Conservation (phyloP, 768 basidiomycete genomes). For the Hydnum rufescens region DNA sequence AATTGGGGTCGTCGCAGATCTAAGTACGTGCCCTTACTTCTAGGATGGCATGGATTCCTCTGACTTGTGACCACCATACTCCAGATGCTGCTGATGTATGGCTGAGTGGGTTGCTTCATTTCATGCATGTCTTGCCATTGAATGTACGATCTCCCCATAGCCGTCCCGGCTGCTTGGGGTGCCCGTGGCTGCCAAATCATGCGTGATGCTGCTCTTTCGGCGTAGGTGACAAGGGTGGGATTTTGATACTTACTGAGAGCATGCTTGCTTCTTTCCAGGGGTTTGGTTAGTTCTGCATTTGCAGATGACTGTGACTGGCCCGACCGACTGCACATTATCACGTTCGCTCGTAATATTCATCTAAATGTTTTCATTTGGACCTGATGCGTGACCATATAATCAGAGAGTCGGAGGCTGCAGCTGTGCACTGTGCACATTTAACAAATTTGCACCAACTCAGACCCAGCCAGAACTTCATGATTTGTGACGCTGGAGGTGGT, state of each 20-base stretch:
- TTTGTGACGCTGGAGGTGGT: conserved; percentile 70
- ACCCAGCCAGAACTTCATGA: conserved; percentile 70
- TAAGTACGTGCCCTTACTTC: conserved; percentile 30
- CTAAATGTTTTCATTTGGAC: conserved; percentile 5
- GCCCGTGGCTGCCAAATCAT: conserved; percentile 68
- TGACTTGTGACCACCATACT: background rate
- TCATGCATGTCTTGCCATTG: background rate
- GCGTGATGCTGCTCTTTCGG: conserved; percentile 65
- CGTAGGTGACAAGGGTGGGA: conserved; percentile 14
- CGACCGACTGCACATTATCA: conserved; percentile 68
- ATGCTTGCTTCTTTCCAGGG: conserved; percentile 13
- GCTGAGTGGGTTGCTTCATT: conserved; percentile 26
- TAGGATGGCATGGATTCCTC: background rate
- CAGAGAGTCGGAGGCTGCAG: conserved; percentile 67
- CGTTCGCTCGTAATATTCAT: conserved; percentile 27
- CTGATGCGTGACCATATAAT: conserved; percentile 1
- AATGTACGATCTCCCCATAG: background rate
- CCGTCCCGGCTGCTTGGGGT: conserved; percentile 80
- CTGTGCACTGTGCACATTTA: conserved; percentile 69
- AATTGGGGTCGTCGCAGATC: conserved; percentile 68
- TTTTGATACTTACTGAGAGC: background rate
- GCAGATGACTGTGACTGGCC: conserved; percentile 59
- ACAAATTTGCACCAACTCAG: conserved; percentile 62
- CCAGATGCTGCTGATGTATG: conserved; percentile 68
- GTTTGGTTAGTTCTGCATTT: conserved; percentile 49